Evolutionary conservation across 2,329 filamentous ascomycete species (phyloP), one percentile per base, ranked within the genome.

Genomic region (Colletotrichum neosansevieriae): DNA sequence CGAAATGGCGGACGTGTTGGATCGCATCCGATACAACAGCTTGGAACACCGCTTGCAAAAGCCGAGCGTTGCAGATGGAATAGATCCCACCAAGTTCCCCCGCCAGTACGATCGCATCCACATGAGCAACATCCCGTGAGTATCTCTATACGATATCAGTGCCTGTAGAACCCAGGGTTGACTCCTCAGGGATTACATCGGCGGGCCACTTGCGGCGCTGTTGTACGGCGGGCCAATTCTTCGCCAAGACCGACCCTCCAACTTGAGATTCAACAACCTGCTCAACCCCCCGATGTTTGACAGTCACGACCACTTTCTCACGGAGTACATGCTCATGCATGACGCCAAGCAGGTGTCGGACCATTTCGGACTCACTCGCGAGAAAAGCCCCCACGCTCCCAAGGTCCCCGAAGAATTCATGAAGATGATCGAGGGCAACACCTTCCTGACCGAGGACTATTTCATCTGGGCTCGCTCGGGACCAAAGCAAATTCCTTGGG

Each of bases 1-100:
- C 1, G 76, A 77, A 21, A 76, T 77, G 75, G 62, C 71, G 0
- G 75, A 78, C 44, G 62, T 73, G 17, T 61, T 77, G 71, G 77
- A 78, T 44, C 49, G 49, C n/a, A 51, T 51, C 29, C 24, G 24
- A 29, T n/a, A 51, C 24, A n/a, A 29, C 71, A 51, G 50, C 13
- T 65, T 77, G 12, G 70, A 75, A 19, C 69, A 73, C 15, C 64
- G 71, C 6, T n/a, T 47, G 42, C 21, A 56, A 5, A 45, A 13
- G 44, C 42, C 47, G 9, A 57, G 29, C 42, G 44, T 58, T 11
- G 34, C 57, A 6, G 49, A 59, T 15, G 51, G 50, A n/a, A 51
- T 71, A 13, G 71, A 74, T 60, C 65, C 71, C 12, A 71, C 64
- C 13, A 61, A 34, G 2, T 78, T 75, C 69, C 76, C 75, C 3